Base-by-base conservation (phyloP, 139 green algal genomes). In the Tetradesmus lagerheimii region DNA sequence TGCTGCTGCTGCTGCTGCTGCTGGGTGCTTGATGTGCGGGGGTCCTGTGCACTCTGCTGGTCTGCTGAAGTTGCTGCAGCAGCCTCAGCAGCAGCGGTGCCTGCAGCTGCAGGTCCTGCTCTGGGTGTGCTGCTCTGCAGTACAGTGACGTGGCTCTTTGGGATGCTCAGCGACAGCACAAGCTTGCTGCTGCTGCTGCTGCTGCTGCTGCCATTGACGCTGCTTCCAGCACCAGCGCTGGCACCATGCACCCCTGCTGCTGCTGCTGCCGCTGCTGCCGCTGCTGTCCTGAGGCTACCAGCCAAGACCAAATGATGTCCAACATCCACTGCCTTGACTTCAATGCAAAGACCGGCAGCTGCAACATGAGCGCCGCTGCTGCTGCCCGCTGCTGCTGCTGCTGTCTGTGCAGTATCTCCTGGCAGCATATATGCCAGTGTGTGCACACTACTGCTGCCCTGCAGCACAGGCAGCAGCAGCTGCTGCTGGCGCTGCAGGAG, bases 1-100 rank as follows among this genome's bases (percentile, higher is more conserved):
- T 77, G 31, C 20, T 57, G 81, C 20, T 76, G 41, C 34, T 75
- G 31, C 78, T 67, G 47, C 80, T 86, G 45, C 50, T 87, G 81
- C 81, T 77, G 81, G 29, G 77, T 37, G 18, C 2, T 0, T 11
- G 57, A n/a, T 0, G 1, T 31, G 57, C 57, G 8, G 3, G 4
- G 57, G 4, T 71, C 57, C 8, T n/a, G 57, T 71, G 1, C 57
- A 15, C 20, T n/a, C 25, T n/a, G 57, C 25, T 4, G 20, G 0
- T 71, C 20, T 71, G 57, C 57, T 71, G 57, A 31, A 23, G 0
- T 71, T n/a, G 57, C 57, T 31, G 57, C 57, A 71, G 57, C 23
- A 27, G 34, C 8, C 4, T 27, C 80, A 29, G 80, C 80, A 39
- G 43, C 80, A 18, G 47, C 47, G 6, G 6, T 20, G 20, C 43